These are phyloP conservation scores for Falciphora oryzae DNA, from an alignment of 2,329 filamentous ascomycete genomes.

Conservation along the genomic window DNA sequence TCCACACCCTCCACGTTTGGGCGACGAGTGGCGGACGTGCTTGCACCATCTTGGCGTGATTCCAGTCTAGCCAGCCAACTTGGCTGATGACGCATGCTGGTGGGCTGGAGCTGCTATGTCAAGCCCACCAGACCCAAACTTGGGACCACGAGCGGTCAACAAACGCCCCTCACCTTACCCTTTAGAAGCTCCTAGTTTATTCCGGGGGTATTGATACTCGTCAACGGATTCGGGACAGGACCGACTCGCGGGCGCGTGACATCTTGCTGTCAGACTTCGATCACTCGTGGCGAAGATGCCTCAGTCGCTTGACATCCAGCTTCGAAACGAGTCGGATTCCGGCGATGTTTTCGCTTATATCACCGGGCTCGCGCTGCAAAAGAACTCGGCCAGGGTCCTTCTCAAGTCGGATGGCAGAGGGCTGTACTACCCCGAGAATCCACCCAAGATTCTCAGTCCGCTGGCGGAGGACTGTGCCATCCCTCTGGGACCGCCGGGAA, in stretches of 20 bases:
- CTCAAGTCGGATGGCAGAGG: slow-evolving; percentile 41
- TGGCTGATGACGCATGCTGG: neutral
- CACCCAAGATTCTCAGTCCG: slow-evolving; percentile 38
- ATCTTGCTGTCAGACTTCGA: neutral
- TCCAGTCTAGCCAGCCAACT: neutral
- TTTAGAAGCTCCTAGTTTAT: neutral
- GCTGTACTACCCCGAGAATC: slow-evolving; percentile 51
- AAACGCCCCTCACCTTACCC: neutral
- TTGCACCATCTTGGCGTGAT: neutral
- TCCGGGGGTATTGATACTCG: neutral
- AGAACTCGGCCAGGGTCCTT: slow-evolving; percentile 29
- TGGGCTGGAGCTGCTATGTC: neutral
- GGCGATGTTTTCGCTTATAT: slow-evolving; percentile 57
- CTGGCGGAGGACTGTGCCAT: slow-evolving; percentile 55
- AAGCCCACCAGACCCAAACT: neutral
- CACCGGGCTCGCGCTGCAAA: slow-evolving; percentile 53
- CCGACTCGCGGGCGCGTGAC: neutral
- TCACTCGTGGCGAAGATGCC: slow-evolving; percentile 26
- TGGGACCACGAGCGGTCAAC: neutral
- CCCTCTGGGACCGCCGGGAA: slow-evolving; percentile 49
- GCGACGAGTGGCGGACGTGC: no score
- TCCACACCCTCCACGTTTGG: no score
- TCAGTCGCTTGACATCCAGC: slow-evolving; percentile 42
- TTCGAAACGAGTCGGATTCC: slow-evolving; percentile 51
- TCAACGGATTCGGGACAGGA: neutral